Base-by-base conservation (phyloP, 257 asterid species). In the Pogostemon cablin region DNA sequence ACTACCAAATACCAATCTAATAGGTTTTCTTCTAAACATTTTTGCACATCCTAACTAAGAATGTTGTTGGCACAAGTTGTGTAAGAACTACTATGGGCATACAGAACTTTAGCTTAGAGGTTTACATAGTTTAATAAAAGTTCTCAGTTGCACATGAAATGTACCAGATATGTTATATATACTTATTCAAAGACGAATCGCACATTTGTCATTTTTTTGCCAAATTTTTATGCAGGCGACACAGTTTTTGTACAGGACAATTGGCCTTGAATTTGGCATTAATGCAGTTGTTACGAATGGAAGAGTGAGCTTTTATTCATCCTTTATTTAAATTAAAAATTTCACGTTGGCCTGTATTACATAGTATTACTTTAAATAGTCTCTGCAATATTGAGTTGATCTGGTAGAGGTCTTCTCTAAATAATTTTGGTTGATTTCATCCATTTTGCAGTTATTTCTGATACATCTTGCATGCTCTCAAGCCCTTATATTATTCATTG, bases 281-380 rank as follows among this genome's bases (percentile, higher is more conserved):
- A 90, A 83, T 72, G 98, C 95, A 58, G 96, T 95, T 78, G 85
- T 95, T 81, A 95, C 99, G 73, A 95, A 91, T 83, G 99, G 99
- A 74, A 91, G 98, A 85, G 99, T 95, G 81, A 85, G 99, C 81
- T 62, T 71, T 47, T 50, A 49, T 67, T 60, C 72, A 54, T 67
- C 43, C 71, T 71, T 77, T 43, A 49, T 76, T 61, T 65, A 58
- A 48, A 44, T 62, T 58, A 10, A 43, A 15, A 6, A 59, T 38
- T 67, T 50, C 49, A 42, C 72, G 62, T 58, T 42, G 38, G 48
- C 77, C 44, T 52, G 58, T 75, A 15, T 12, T 60, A 12, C 39
- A 56, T 43, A 20, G 55, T 53, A 40, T 55, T 68, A 25, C 69
- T 55, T 64, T 34, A 49, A 72, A 70, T 67, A 56, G 42, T 17